These are phyloP conservation scores for Saxophila tyrrhenica DNA, from an alignment of 495 filamentous ascomycete species.

Conservation along the genomic window DNA sequence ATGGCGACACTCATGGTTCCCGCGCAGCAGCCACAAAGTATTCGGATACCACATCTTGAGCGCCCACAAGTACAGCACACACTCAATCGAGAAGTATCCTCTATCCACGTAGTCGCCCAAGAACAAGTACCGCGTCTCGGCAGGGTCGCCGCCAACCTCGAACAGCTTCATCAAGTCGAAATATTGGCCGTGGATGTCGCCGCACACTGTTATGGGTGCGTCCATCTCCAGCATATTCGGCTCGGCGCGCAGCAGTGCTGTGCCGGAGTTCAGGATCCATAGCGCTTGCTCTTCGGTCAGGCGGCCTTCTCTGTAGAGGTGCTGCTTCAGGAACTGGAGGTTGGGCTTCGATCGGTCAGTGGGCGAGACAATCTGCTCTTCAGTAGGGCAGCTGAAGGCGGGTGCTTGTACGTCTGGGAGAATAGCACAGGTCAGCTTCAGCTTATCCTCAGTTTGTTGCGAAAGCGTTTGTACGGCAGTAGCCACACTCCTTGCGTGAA, in stretches of 20 bases:
- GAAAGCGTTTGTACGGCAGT: no score
- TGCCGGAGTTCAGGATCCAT: conserved; percentile 81
- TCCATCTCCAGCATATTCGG: conserved; percentile 98
- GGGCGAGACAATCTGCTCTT: conserved; percentile 68
- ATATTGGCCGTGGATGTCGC: conserved; percentile 97
- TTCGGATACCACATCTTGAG: conserved; percentile 99
- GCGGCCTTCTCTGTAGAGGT: conserved; percentile 94
- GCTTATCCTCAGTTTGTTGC: neutral
- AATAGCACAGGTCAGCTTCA: conserved; percentile 20
- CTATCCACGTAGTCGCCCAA: conserved; percentile 95
- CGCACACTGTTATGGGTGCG: conserved; percentile 97
- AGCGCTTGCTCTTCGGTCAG: conserved; percentile 94
- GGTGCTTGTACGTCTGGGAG: conserved; percentile 85
- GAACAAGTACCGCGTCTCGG: conserved; percentile 93
- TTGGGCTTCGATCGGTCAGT: conserved; percentile 81
- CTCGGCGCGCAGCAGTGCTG: conserved; percentile 70
- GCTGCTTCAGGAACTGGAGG: conserved; percentile 88
- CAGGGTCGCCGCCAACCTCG: conserved; percentile 92
- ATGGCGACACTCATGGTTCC: conserved; percentile 97
- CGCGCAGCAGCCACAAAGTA: conserved; percentile 89
- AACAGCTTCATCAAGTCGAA: conserved; percentile 99
- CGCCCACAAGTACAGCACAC: conserved; percentile 93
- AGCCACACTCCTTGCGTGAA: neutral
- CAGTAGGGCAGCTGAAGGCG: conserved; percentile 75
- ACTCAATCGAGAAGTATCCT: conserved; percentile 99